Conservation (phyloP, 2,329 filamentous ascomycete species). For the Fusarium sp. region DNA sequence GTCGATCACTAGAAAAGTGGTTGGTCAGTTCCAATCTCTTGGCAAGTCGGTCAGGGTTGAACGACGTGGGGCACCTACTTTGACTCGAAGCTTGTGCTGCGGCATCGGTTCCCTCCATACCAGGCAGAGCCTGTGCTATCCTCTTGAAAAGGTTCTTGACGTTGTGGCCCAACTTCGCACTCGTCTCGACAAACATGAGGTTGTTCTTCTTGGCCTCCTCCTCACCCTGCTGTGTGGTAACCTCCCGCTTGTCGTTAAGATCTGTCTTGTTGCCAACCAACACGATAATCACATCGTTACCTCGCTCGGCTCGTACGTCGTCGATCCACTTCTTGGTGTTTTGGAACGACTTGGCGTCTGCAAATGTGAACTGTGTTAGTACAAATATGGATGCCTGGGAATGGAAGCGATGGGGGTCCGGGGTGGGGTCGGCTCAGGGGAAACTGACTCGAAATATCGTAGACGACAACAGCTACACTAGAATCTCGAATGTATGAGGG, state of each 20-base stretch:
- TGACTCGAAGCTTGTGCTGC: constrained; percentile 78
- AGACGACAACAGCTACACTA: constrained; percentile 97
- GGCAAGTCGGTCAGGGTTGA: neutral
- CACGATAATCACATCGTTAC: constrained; percentile 99
- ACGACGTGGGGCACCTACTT: constrained; percentile 68
- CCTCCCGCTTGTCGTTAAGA: constrained; percentile 97
- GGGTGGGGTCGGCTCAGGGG: constrained; percentile 37
- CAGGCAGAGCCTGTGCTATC: constrained; percentile 96
- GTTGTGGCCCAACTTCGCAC: constrained; percentile 96
- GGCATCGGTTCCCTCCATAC: constrained; percentile 93
- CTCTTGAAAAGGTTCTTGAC: constrained; percentile 97
- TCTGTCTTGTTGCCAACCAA: constrained; percentile 99
- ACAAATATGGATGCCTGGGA: constrained; percentile 21
- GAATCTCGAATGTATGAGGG: constrained; percentile 99
- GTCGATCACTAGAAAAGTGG: constrained; percentile 79
- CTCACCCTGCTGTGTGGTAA: constrained; percentile 95
- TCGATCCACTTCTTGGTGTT: constrained; percentile 99
- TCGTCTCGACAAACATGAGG: constrained; percentile 99
- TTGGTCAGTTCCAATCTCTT: constrained; percentile 1
- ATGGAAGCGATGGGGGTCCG: constrained; percentile 11
- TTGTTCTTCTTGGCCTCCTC: constrained; percentile 99
- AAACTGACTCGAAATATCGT: constrained; percentile 88
- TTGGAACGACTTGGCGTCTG: constrained; percentile 94
- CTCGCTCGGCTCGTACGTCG: constrained; percentile 94
- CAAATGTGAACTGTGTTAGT: constrained; percentile 30